Conservation (phyloP, 2,329 filamentous ascomycete genomes). For the Fusarium poae region DNA sequence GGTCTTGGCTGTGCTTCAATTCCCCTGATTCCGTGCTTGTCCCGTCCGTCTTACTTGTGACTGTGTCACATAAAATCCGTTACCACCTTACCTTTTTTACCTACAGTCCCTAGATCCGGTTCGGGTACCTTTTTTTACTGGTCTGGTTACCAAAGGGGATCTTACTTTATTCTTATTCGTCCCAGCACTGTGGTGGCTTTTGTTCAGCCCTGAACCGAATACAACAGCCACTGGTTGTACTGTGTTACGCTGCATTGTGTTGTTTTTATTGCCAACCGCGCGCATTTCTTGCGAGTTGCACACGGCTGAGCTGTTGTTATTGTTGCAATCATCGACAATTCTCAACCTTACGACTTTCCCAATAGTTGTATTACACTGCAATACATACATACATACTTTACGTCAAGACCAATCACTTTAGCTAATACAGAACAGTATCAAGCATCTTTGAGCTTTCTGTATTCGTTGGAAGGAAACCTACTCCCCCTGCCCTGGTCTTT, state of each 20-base stretch:
- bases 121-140: constrained; percentile 25
- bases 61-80: constrained; percentile 38
- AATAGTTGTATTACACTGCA: constrained; percentile 27
- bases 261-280: constrained; percentile 29
- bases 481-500: constrained; percentile 20
- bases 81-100: constrained; percentile 20
- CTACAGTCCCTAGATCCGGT: neutral
- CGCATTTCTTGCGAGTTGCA: constrained; percentile 25
- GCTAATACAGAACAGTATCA: constrained; percentile 12
- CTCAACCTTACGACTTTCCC: constrained; percentile 3
- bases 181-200: constrained; percentile 20
- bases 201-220: constrained; percentile 18
- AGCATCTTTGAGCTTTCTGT: constrained; percentile 13
- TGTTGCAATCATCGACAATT: neutral
- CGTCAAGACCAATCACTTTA: neutral
- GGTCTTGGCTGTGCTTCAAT: constrained; percentile 39
- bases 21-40: constrained; percentile 35
- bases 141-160: constrained; percentile 27
- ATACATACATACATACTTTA: neutral
- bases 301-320: constrained; percentile 13
- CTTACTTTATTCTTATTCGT: constrained; percentile 16
- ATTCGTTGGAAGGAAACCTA: constrained; percentile 9
- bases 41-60: constrained; percentile 37
- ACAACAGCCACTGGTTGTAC: constrained; percentile 30
- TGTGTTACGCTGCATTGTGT: constrained; percentile 17